phyloP scores from a whole-genome alignment of 257 asterid genomes.

The Henckelia pumila region DNA sequence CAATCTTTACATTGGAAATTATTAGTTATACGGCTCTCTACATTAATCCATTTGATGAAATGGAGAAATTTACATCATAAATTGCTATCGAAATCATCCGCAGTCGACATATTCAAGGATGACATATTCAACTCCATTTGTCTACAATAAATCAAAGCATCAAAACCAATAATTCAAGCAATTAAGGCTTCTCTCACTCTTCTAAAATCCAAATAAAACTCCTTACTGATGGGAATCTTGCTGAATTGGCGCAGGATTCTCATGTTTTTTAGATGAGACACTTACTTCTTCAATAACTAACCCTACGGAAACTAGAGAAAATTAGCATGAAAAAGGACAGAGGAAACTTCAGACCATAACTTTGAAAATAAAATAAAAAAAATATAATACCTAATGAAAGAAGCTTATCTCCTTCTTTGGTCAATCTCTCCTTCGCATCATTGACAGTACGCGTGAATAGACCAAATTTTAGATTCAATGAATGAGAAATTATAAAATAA shows the following conservation, averaged over 20 bases:
- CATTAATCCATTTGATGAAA: no score
- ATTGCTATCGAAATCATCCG: no score
- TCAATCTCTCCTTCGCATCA: constrained; percentile 65
- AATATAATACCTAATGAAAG: constrained; percentile 53
- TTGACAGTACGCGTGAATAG: constrained; percentile 37
- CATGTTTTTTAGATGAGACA: constrained; percentile 42
- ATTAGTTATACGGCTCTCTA: no score
- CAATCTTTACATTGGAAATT: no score
- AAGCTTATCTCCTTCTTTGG: constrained; percentile 48
- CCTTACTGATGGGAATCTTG: constrained; percentile 37
- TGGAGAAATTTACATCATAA: no score
- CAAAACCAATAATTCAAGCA: constrained; percentile 12
- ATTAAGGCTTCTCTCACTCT: background rate
- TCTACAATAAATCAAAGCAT: background rate
- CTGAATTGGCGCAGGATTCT: constrained; percentile 33
- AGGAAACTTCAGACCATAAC: constrained; percentile 10
- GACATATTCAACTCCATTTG: background rate
- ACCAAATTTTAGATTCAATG: constrained; percentile 14
- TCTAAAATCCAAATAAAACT: constrained; percentile 3
- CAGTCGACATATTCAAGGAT: no score
- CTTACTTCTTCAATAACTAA: constrained; percentile 74
- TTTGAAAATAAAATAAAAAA: constrained; percentile 2
- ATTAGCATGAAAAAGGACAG: constrained; percentile 7
- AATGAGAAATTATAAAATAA: constrained; percentile 4
- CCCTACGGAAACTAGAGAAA: constrained; percentile 39